A percentile compares a stretch with the other conserved stretches of the same genome.
phyloP scores from a whole-genome alignment of 2,329 filamentous ascomycete genomes.

The Venturia effusa region DNA sequence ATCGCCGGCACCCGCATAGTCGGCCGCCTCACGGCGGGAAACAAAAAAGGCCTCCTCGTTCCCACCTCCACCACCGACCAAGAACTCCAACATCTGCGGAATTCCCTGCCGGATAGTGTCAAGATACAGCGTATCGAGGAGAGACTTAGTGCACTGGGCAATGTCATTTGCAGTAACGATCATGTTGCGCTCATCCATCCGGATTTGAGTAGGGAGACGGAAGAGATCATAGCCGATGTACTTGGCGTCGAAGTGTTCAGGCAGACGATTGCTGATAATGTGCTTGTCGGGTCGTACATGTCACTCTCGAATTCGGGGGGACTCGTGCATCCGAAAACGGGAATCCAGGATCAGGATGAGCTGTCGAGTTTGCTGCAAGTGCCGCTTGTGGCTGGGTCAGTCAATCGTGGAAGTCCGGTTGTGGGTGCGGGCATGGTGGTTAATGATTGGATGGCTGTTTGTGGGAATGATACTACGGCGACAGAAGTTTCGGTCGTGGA shows the following conservation, averaged over 20 bases:
- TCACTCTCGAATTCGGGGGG: slow-evolving; percentile 89
- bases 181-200: slow-evolving; percentile 95
- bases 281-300: slow-evolving; percentile 96
- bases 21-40: slow-evolving; percentile 87
- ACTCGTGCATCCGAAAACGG: slow-evolving; percentile 94
- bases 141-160: slow-evolving; percentile 85
- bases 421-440: slow-evolving; percentile 97
- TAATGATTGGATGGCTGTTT: slow-evolving; percentile 95
- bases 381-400: slow-evolving; percentile 83
- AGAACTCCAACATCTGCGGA: slow-evolving; percentile 93
- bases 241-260: slow-evolving; percentile 81
- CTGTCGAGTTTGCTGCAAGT: slow-evolving; percentile 88
- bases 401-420: slow-evolving; percentile 87
- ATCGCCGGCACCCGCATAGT: slow-evolving; percentile 96
- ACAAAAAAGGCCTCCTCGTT: slow-evolving; percentile 92
- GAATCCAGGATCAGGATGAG: slow-evolving; percentile 96
- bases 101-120: slow-evolving; percentile 81
- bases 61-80: slow-evolving; percentile 95
- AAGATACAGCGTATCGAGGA: slow-evolving; percentile 98
- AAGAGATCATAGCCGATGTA: slow-evolving; percentile 96
- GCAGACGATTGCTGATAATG: slow-evolving; percentile 94
- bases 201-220: slow-evolving; percentile 92
- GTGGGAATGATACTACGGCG: slow-evolving; percentile 83
- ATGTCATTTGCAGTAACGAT: slow-evolving; percentile 94
- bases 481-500: slow-evolving; percentile 95